phyloP scores from a whole-genome alignment of 257 asterid species.

The Solanum neorickii region DNA sequence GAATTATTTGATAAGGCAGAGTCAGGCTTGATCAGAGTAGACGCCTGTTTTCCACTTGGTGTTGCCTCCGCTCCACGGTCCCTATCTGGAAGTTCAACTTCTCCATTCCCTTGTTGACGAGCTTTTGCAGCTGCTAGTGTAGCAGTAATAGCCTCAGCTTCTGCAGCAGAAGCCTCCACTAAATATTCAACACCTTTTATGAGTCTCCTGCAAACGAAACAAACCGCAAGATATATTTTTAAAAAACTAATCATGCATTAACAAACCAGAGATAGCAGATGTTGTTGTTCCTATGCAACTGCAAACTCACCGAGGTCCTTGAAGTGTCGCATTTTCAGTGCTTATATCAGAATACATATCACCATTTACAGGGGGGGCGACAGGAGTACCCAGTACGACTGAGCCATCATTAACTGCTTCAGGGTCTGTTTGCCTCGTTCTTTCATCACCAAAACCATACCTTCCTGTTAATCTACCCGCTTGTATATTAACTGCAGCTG shows the following conservation, averaged over 20 bases:
- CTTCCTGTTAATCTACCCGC: constrained; percentile 63
- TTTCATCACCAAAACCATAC: constrained; percentile 55
- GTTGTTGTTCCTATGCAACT: constrained; percentile 5
- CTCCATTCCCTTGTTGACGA: constrained; percentile 80
- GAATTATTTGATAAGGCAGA: constrained; percentile 54
- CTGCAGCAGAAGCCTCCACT: constrained; percentile 98
- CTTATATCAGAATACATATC: constrained; percentile 84
- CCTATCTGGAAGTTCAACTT: constrained; percentile 83
- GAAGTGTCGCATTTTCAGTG: constrained; percentile 83
- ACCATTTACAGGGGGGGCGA: constrained; percentile 91
- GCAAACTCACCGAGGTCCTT: constrained; percentile 57
- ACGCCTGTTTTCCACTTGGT: constrained; percentile 79
- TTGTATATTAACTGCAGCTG: constrained; percentile 57
- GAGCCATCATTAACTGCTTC: constrained; percentile 65
- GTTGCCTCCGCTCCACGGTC: constrained; percentile 98
- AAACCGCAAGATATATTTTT: background rate
- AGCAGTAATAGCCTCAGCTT: constrained; percentile 96
- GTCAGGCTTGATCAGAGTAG: constrained; percentile 77
- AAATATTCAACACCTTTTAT: constrained; percentile 92
- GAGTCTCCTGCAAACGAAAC: constrained; percentile 40
- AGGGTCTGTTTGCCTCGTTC: constrained; percentile 37
- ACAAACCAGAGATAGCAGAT: background rate
- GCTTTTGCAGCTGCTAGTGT: constrained; percentile 99
- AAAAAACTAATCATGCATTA: background rate
- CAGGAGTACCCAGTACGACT: constrained; percentile 88